Evolutionary conservation across 306 rosid species (phyloP).

Genomic region (Cucurbita maxima): DNA sequence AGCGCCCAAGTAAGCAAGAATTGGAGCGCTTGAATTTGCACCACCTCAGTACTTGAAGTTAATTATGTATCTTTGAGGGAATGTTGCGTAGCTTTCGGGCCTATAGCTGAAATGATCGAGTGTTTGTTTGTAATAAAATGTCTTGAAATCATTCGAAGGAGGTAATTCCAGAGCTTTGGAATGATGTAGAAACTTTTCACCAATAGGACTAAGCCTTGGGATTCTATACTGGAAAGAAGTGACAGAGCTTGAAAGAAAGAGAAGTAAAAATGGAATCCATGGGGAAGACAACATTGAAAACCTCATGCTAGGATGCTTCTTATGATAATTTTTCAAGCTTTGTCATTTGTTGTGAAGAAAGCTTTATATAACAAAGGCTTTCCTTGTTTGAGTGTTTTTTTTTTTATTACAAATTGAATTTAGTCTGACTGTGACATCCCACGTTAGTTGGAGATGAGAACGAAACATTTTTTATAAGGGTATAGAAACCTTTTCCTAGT

Average conservation of each 20-base stretch:
- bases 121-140: slow-evolving; percentile 37
- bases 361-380: background rate
- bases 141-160: slow-evolving; percentile 12
- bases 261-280: slow-evolving; percentile 11
- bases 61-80: slow-evolving; percentile 45
- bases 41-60: slow-evolving; percentile 59
- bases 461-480: too few species aligned
- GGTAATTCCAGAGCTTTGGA: slow-evolving; percentile 3
- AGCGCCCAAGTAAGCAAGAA: slow-evolving; percentile 45
- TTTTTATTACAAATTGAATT: too few species aligned
- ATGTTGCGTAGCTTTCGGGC: slow-evolving; percentile 39
- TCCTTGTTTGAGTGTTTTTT: too few species aligned
- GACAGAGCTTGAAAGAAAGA: slow-evolving; percentile 11
- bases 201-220: slow-evolving; percentile 15
- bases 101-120: slow-evolving; percentile 63
- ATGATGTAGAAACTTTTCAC: slow-evolving; percentile 10
- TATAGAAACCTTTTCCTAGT: too few species aligned
- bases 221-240: slow-evolving; percentile 8
- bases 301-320: background rate
- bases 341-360: background rate
- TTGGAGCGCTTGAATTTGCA: slow-evolving; percentile 37
- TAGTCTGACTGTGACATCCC: too few species aligned
- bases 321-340: background rate
- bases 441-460: too few species aligned
- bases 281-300: slow-evolving; percentile 1